Percentiles rank a stretch among this genome's conserved stretches.
Evolutionary conservation across 805 yeast genomes (phyloP).

Genomic region (Candida methanosorbosa): DNA sequence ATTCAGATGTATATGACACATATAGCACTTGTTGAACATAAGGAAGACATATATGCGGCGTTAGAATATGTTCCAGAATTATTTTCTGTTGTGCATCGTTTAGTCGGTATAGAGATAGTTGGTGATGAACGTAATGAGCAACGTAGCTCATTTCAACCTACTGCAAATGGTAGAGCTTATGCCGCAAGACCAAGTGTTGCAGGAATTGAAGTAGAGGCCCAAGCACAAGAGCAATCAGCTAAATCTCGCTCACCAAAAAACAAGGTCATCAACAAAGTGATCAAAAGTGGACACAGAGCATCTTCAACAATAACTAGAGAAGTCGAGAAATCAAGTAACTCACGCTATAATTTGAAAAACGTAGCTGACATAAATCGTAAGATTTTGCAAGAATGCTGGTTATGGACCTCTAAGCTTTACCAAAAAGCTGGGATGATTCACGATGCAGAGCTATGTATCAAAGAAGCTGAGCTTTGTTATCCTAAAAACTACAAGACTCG

Average conservation of each 20-base stretch:
- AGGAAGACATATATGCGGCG: conserved; percentile 49
- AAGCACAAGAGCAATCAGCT: neutral
- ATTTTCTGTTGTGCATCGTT: conserved; percentile 44
- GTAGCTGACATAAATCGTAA: neutral
- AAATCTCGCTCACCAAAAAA: neutral
- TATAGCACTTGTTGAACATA: conserved; percentile 56
- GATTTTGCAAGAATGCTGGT: conserved; percentile 54
- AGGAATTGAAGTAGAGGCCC: no score
- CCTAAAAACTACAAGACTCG: conserved; percentile 40
- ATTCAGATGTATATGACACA: conserved; percentile 70
- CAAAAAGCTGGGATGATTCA: conserved; percentile 39
- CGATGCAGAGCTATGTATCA: conserved; percentile 65
- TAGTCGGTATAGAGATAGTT: no score
- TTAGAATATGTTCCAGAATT: conserved; percentile 60
- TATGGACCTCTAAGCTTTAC: conserved; percentile 63
- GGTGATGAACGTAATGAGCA: no score
- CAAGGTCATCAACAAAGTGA: neutral
- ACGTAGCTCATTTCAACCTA: neutral
- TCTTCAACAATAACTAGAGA: no score
- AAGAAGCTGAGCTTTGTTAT: conserved; percentile 53
- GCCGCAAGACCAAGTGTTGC: neutral
- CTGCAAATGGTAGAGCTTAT: neutral
- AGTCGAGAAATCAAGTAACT: neutral
- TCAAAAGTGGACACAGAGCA: neutral
- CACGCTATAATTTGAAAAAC: neutral